Conservation (phyloP, 257 asterid genomes). For the Solanum stenotomum region DNA sequence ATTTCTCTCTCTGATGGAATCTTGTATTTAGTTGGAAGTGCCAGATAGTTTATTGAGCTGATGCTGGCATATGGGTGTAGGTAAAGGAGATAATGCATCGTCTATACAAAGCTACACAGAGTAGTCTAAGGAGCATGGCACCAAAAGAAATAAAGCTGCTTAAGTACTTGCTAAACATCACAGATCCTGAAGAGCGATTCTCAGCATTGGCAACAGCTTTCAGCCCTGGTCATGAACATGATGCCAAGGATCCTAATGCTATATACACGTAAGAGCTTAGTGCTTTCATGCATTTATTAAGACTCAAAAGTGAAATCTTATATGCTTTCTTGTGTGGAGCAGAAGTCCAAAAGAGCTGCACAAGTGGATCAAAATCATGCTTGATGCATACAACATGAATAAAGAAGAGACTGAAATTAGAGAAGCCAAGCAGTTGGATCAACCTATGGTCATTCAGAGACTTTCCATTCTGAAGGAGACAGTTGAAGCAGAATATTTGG, state of each 20-base stretch:
- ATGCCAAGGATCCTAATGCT: constrained; percentile 55
- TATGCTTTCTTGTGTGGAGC: constrained; percentile 8
- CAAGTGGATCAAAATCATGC: constrained; percentile 86
- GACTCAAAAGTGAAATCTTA: not conserved
- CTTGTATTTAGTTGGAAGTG: not conserved
- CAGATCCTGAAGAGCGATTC: constrained; percentile 91
- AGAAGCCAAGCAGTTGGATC: constrained; percentile 76
- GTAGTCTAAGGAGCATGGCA: constrained; percentile 68
- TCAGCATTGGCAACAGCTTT: constrained; percentile 90
- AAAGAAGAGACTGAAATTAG: constrained; percentile 81
- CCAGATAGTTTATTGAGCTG: not conserved
- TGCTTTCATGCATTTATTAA: not conserved
- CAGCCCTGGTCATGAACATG: constrained; percentile 73
- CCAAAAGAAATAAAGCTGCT: constrained; percentile 88
- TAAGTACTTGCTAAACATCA: constrained; percentile 70
- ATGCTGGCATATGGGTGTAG: constrained; percentile 23
- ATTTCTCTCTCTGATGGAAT: not conserved
- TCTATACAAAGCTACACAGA: constrained; percentile 76
- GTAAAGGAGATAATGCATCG: constrained; percentile 86
- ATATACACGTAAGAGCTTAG: constrained; percentile 54
- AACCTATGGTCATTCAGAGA: constrained; percentile 82
- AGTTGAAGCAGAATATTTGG: constrained; percentile 83
- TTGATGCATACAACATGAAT: constrained; percentile 76
- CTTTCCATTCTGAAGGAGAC: constrained; percentile 80
- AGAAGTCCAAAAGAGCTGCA: constrained; percentile 94